Conservation (phyloP, 2,329 filamentous ascomycete species). For the Clathrospora elynae region DNA sequence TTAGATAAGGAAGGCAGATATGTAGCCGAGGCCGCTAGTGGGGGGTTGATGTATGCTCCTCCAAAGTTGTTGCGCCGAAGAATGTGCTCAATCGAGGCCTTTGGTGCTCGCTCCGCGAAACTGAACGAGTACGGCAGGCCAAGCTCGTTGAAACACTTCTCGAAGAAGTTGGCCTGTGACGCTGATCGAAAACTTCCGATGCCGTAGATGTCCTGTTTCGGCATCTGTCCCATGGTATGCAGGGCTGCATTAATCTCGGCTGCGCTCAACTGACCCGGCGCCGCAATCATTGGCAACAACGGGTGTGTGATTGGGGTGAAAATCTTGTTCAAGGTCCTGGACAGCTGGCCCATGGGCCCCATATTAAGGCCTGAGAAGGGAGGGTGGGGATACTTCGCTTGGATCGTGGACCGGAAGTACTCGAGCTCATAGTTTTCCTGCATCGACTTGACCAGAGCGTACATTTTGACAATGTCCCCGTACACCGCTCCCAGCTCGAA, state of each 20-base stretch:
- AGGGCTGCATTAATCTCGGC: slow-evolving; percentile 83
- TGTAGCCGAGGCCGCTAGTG: slow-evolving; percentile 60
- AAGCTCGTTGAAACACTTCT: slow-evolving; percentile 66
- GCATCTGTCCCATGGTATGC: slow-evolving; percentile 78
- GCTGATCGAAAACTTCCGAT: slow-evolving; percentile 75
- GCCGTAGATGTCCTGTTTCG: slow-evolving; percentile 79
- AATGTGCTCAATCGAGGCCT: slow-evolving; percentile 71
- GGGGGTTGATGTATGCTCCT: slow-evolving; percentile 79
- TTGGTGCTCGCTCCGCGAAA: slow-evolving; percentile 72
- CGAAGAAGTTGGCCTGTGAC: slow-evolving; percentile 81
- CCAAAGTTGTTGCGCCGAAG: slow-evolving; percentile 77
- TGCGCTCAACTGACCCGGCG: slow-evolving; percentile 82
- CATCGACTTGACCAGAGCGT: slow-evolving; percentile 77
- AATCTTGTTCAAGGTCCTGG: slow-evolving; percentile 80
- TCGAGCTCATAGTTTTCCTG: slow-evolving; percentile 91
- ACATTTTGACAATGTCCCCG: slow-evolving; percentile 90
- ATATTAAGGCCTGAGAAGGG: slow-evolving; percentile 85
- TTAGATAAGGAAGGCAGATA: slow-evolving; percentile 72
- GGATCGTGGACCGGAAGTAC: slow-evolving; percentile 81
- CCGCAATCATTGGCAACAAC: slow-evolving; percentile 79
- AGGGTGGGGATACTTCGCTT: slow-evolving; percentile 70
- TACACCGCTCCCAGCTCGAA: slow-evolving; percentile 75
- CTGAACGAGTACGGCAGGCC: slow-evolving; percentile 84
- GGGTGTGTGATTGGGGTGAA: slow-evolving; percentile 90
- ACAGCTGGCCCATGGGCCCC: slow-evolving; percentile 84